Evolutionary conservation across 345 rosid genomes (phyloP).

Genomic region (Sisymbrium altissimum): DNA sequence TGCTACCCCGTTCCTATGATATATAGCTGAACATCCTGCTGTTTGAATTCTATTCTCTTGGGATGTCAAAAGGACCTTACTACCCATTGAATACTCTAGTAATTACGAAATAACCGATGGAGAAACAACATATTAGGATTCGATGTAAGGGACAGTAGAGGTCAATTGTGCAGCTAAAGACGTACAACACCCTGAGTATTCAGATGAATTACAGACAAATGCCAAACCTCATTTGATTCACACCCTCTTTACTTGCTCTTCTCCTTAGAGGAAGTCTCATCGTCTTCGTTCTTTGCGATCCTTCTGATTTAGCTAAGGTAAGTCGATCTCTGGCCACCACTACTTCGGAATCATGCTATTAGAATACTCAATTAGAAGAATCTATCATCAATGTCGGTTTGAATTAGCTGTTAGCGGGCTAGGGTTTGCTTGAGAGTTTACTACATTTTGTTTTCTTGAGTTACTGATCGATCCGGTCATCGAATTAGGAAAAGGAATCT

Average conservation of each 20-base stretch:
- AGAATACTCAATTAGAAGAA: background rate
- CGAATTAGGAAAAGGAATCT: conserved; percentile 9
- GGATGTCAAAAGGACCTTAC: background rate
- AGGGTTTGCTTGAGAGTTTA: conserved; percentile 11
- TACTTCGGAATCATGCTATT: background rate
- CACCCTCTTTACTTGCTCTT: background rate
- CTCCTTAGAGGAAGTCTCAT: conserved; percentile 2
- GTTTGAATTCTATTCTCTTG: background rate
- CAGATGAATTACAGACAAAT: conserved; percentile 7
- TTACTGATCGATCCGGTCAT: conserved; percentile 12
- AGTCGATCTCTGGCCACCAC: background rate
- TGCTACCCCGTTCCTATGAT: background rate
- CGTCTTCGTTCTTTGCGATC: conserved; percentile 22
- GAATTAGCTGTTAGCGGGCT: background rate
- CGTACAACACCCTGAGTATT: conserved; percentile 3
- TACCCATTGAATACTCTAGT: background rate
- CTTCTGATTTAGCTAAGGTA: conserved; percentile 23
- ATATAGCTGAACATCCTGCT: background rate
- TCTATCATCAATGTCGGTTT: background rate
- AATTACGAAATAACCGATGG: too few species aligned
- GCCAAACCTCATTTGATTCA: conserved; percentile 15
- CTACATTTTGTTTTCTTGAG: background rate
- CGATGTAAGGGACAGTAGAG: background rate
- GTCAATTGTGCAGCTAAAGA: background rate
- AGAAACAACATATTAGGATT: background rate